phyloP scores from a whole-genome alignment of 2,329 filamentous ascomycete genomes.

The Aureobasidium sp. region DNA sequence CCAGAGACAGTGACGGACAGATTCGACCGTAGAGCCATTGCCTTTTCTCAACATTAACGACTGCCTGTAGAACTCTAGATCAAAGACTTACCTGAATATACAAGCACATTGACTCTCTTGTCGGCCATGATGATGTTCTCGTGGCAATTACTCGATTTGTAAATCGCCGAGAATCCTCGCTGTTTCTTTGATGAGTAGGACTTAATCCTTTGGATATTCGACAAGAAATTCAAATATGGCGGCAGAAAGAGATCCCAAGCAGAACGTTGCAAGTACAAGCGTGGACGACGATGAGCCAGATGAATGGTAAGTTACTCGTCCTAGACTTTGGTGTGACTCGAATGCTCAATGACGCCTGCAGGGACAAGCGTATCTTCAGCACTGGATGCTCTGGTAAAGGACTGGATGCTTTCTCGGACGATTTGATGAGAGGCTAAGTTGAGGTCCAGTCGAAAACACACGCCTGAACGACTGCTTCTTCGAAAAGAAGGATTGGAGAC shows the following conservation, averaged over 20 bases:
- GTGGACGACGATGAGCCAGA: slow-evolving; percentile 81
- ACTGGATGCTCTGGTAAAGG: slow-evolving; percentile 79
- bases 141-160: slow-evolving; percentile 13
- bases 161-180: slow-evolving; percentile 12
- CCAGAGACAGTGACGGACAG: slow-evolving; percentile 82
- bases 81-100: slow-evolving; percentile 69
- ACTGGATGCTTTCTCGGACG: slow-evolving; percentile 79
- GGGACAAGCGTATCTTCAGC: slow-evolving; percentile 97
- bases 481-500: slow-evolving; percentile 92
- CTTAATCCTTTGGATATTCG: background rate
- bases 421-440: slow-evolving; percentile 52
- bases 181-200: slow-evolving; percentile 5
- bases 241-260: slow-evolving; percentile 26
- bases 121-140: slow-evolving; percentile 47
- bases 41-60: slow-evolving; percentile 44
- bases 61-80: background rate
- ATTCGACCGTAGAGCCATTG: slow-evolving; percentile 77
- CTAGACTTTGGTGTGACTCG: background rate
- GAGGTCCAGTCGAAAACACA: slow-evolving; percentile 65
- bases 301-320: slow-evolving; percentile 64
- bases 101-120: slow-evolving; percentile 78
- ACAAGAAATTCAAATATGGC: slow-evolving; percentile 17
- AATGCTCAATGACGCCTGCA: slow-evolving; percentile 33
- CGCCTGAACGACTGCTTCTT: slow-evolving; percentile 94
- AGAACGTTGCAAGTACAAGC: slow-evolving; percentile 16